Base-by-base conservation (phyloP, 106 monocot genomes). In the Xerophyta viscosa region DNA sequence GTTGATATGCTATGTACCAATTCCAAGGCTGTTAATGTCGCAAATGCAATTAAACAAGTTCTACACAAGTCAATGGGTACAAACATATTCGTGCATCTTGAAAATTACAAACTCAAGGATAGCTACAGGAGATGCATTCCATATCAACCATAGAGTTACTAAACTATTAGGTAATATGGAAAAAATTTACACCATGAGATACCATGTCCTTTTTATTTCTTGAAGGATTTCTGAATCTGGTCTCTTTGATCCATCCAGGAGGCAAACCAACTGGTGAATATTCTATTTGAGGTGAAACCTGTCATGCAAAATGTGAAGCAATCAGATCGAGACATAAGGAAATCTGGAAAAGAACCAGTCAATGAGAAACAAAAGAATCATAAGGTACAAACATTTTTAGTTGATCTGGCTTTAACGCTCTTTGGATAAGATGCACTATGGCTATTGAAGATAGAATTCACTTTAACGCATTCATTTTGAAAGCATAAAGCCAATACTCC, bases 171-270 rank as follows among this genome's bases (percentile, higher is more conserved):
- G n/a, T n/a, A n/a, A n/a, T n/a, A n/a, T n/a, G 5, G 33, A 11
- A 36, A 36, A 36, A 36, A 36, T 36, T 36, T 6, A 36, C 33
- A 36, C 5, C 33, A 36, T 6, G 15, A 8, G 15, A 3, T 44
- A 44, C 43, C 43, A 17, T 4, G 43, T 44, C 43, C n/a, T 44
- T 44, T 44, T 14, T 44, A 44, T 14, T 17, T 44, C n/a, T 44
- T 44, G 43, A 17, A 44, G 43, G 6, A 4, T 44, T 44, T 44
- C 43, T 44, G 43, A 44, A 44, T 44, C 43, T 44, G 6, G n/a
- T 44, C 15, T 44, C 43, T 44, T 17, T 44, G n/a, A 44, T 44
- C 43, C 43, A 44, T 14, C 43, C 43, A 14, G 7, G 43, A 14
- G 43, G 43, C 17, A 44, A 14, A 9, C 43, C 43, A 14, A 8